Evolutionary conservation across 2,329 filamentous ascomycete species (phyloP).

Genomic region (Penicillium thymicola): DNA sequence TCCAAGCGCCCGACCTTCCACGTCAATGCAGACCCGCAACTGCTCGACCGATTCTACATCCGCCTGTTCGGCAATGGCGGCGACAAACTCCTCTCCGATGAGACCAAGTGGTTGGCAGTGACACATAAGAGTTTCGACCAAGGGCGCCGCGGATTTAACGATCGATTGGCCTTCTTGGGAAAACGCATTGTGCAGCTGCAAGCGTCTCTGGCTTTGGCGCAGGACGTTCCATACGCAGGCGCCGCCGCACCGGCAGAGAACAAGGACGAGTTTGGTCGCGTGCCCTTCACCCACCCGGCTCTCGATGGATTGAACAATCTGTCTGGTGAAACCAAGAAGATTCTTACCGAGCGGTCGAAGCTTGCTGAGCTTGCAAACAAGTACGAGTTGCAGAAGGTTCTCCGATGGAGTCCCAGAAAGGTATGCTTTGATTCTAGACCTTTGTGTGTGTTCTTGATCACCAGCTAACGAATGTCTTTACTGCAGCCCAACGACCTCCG

Average conservation of each 20-base stretch:
- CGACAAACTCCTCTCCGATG: slow-evolving; percentile 73
- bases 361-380: slow-evolving; percentile 65
- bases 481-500: slow-evolving; percentile 62
- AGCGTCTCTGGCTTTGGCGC: slow-evolving; percentile 60
- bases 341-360: slow-evolving; percentile 62
- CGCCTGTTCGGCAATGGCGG: slow-evolving; percentile 71
- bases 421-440: slow-evolving; percentile 50
- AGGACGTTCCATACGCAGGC: slow-evolving; percentile 40
- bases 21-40: slow-evolving; percentile 70
- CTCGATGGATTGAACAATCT: slow-evolving; percentile 74
- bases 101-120: slow-evolving; percentile 93
- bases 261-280: slow-evolving; percentile 54
- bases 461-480: background rate
- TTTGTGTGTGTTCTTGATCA: slow-evolving; percentile 1
- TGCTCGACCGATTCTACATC: slow-evolving; percentile 74
- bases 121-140: slow-evolving; percentile 99
- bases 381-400: slow-evolving; percentile 69
- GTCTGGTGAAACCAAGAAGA: slow-evolving; percentile 55
- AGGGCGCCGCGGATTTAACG: slow-evolving; percentile 89
- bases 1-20: slow-evolving; percentile 49
- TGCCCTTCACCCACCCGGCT: slow-evolving; percentile 67
- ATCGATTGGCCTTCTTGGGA: slow-evolving; percentile 81
- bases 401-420: slow-evolving; percentile 84
- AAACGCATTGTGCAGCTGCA: slow-evolving; percentile 64
- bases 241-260: slow-evolving; percentile 18